A percentile compares a stretch with the other conserved stretches of the same genome.
phyloP scores from a whole-genome alignment of 306 rosid genomes.

The Pyrus pyrifolia region DNA sequence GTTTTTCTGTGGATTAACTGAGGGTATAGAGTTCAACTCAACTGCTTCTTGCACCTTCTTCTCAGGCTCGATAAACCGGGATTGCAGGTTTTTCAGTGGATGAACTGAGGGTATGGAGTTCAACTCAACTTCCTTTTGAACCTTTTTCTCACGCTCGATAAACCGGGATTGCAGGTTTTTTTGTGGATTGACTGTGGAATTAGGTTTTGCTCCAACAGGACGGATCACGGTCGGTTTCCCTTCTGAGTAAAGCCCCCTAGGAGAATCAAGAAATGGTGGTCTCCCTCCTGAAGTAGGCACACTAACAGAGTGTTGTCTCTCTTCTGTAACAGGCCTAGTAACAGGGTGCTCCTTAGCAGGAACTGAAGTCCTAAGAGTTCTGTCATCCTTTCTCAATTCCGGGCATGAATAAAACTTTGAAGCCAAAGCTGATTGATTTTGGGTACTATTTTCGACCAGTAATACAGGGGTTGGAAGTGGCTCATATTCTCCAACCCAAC shows the following conservation, averaged over 20 bases:
- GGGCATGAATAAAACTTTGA: slow-evolving; percentile 30
- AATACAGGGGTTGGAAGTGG: slow-evolving; percentile 92
- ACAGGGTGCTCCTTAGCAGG: slow-evolving; percentile 33
- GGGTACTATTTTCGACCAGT: slow-evolving; percentile 49
- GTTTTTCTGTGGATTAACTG: slow-evolving; percentile 38
- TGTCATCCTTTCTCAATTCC: slow-evolving; percentile 41
- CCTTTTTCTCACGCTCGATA: slow-evolving; percentile 47
- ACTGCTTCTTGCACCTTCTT: slow-evolving; percentile 33
- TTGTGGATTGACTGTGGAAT: slow-evolving; percentile 25
- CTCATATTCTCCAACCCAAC: slow-evolving; percentile 99
- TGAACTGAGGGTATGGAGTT: slow-evolving; percentile 8
- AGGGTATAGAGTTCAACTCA: neutral
- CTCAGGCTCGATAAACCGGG: slow-evolving; percentile 49
- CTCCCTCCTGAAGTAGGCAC: slow-evolving; percentile 46
- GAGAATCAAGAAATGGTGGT: slow-evolving; percentile 44
- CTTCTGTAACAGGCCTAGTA: slow-evolving; percentile 36
- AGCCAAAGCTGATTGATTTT: slow-evolving; percentile 41
- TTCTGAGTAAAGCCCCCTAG: slow-evolving; percentile 44
- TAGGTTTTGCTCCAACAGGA: slow-evolving; percentile 44
- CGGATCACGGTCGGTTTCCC: slow-evolving; percentile 43
- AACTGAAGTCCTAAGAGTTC: slow-evolving; percentile 34
- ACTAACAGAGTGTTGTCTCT: slow-evolving; percentile 37
- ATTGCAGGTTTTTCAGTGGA: slow-evolving; percentile 40
- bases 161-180: slow-evolving; percentile 28
- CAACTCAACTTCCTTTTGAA: slow-evolving; percentile 23